phyloP scores from a whole-genome alignment of 768 basidiomycete genomes.

The Kwoniella sp. region DNA sequence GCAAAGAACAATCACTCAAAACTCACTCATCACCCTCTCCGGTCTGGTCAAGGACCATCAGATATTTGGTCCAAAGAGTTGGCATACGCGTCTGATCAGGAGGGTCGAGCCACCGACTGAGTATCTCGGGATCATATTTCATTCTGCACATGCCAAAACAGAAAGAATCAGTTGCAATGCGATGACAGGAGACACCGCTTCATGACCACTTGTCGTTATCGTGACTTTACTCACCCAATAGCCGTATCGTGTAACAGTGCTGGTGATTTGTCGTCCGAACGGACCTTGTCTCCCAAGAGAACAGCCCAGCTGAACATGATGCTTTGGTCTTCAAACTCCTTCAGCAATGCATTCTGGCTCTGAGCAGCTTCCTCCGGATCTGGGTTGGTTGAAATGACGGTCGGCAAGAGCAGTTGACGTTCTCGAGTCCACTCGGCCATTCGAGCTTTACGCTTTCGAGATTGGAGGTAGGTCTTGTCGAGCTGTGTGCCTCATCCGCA shows the following conservation, averaged over 20 bases:
- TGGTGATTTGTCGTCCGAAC: too few relatives aligned
- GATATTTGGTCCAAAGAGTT: not conserved
- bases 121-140: conserved; percentile 19
- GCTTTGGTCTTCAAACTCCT: not conserved
- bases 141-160: conserved; percentile 3
- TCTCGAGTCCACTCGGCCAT: conserved; percentile 22
- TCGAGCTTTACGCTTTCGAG: conserved; percentile 11
- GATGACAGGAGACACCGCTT: too few relatives aligned
- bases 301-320: not conserved
- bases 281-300: not conserved
- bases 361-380: not conserved
- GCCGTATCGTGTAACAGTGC: not conserved
- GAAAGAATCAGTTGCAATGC: too few relatives aligned
- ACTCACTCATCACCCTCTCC: not conserved
- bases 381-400: not conserved
- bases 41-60: not conserved
- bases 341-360: not conserved
- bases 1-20: too few relatives aligned
- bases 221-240: not conserved
- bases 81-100: conserved; percentile 1
- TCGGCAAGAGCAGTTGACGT: conserved; percentile 9
- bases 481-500: conserved; percentile 38
- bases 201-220: too few relatives aligned
- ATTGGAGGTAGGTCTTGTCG: conserved; percentile 13
- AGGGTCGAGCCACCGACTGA: conserved; percentile 14